Percentiles rank a stretch among this genome's conserved stretches.
These are phyloP conservation scores for Picochlorum sp. DNA, from an alignment of 139 green algal species.

Conservation along the genomic window DNA sequence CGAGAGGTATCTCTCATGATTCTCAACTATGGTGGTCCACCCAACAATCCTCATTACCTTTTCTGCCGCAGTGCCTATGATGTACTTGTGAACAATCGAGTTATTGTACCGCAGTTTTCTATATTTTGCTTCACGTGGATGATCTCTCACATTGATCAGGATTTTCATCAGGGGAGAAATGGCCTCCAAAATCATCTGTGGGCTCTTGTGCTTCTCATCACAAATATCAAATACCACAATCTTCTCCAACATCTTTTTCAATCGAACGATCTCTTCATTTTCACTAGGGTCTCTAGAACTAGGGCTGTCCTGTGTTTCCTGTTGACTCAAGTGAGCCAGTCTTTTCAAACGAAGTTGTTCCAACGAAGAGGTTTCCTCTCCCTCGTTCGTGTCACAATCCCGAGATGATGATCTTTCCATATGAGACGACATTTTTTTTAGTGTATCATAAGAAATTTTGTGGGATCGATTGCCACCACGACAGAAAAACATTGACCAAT, in stretches of 20 bases:
- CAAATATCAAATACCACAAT: conserved; percentile 9
- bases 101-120: conserved; percentile 18
- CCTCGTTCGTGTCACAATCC: too few species aligned
- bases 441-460: too few species aligned
- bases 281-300: too few species aligned
- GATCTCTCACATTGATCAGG: conserved; percentile 38
- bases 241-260: neutral
- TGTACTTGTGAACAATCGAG: neutral
- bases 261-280: too few species aligned
- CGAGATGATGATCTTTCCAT: too few species aligned
- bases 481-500: too few species aligned
- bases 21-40: conserved; percentile 21
- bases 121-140: conserved; percentile 43
- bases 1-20: conserved; percentile 43
- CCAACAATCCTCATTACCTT: neutral
- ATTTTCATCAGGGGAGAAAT: conserved; percentile 24
- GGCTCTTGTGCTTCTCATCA: conserved; percentile 25
- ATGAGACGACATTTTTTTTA: too few species aligned
- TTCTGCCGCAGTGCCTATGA: neutral
- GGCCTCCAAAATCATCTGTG: conserved; percentile 18
- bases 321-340: too few species aligned
- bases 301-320: too few species aligned
- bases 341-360: too few species aligned
- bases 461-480: too few species aligned
- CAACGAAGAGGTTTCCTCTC: too few species aligned